Conservation (phyloP, 495 filamentous ascomycete species). For the Aspergillus sclerotiicarbonarius region DNA sequence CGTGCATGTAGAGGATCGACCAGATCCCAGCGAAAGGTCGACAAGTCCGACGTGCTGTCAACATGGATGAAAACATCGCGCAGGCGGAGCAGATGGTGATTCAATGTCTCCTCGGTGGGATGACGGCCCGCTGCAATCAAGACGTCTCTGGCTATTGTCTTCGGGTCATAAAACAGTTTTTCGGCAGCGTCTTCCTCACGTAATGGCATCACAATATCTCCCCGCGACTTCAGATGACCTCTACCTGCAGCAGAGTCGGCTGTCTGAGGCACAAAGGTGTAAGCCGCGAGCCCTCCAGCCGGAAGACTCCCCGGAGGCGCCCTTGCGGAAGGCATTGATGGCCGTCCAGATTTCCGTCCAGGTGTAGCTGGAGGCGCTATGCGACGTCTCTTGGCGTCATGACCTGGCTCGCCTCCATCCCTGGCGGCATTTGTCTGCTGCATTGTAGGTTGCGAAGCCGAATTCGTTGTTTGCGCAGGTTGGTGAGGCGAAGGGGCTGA, state of each 20-base stretch:
- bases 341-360: background rate
- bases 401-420: background rate
- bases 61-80: constrained; percentile 41
- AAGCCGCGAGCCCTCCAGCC: background rate
- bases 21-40: constrained; percentile 67
- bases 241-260: constrained; percentile 7
- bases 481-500: too few relatives aligned
- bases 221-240: constrained; percentile 16
- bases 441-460: background rate
- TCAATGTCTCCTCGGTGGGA: constrained; percentile 55
- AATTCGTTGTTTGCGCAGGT: background rate
- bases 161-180: constrained; percentile 52
- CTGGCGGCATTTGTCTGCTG: background rate
- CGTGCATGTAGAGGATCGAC: constrained; percentile 44
- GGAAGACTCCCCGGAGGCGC: background rate
- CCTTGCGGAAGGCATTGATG: background rate
- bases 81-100: constrained; percentile 56
- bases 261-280: constrained; percentile 10
- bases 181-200: constrained; percentile 44
- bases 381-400: constrained; percentile 4
- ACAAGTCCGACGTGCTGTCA: constrained; percentile 48
- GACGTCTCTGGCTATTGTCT: constrained; percentile 66
- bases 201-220: constrained; percentile 41
- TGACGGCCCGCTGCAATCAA: constrained; percentile 59
- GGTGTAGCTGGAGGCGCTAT: background rate